phyloP scores from a whole-genome alignment of 352 stramenopile genomes.

The Proteromonas lacertae region DNA sequence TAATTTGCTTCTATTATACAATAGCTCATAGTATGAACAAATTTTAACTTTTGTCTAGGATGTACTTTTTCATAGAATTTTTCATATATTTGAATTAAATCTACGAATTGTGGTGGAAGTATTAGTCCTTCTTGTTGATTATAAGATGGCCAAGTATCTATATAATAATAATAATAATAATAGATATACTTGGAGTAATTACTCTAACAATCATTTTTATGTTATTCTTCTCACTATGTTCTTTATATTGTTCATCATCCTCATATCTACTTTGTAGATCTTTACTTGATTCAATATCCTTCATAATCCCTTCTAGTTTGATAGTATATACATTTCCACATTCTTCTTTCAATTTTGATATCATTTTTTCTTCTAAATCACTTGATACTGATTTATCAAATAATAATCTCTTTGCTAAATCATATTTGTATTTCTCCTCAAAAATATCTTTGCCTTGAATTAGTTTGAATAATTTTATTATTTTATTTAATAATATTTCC shows the following conservation, averaged over 20 bases:
- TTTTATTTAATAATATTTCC: background rate
- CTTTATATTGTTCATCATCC: background rate
- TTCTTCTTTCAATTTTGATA: constrained; percentile 77
- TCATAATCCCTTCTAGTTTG: constrained; percentile 98
- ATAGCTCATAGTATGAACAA: constrained; percentile 46
- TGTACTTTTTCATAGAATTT: constrained; percentile 37
- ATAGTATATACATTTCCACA: constrained; percentile 82
- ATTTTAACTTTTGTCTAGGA: constrained; percentile 44
- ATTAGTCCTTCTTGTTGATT: background rate
- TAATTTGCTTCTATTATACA: constrained; percentile 46
- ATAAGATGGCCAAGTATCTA: background rate
- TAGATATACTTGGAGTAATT: background rate
- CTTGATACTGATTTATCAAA: constrained; percentile 18
- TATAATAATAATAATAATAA: background rate
- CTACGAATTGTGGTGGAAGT: constrained; percentile 16
- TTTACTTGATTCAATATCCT: constrained; percentile 77
- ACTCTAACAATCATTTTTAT: background rate
- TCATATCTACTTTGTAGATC: constrained; percentile 19
- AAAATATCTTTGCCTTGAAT: constrained; percentile 90
- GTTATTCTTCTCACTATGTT: background rate
- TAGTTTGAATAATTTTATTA: constrained; percentile 47
- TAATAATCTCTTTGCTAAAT: constrained; percentile 76
- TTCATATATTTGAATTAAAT: constrained; percentile 36
- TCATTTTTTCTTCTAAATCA: constrained; percentile 75
- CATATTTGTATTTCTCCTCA: constrained; percentile 89